These are phyloP conservation scores for Alternaria brassicicola DNA, from an alignment of 2,329 filamentous ascomycete species.

Conservation along the genomic window DNA sequence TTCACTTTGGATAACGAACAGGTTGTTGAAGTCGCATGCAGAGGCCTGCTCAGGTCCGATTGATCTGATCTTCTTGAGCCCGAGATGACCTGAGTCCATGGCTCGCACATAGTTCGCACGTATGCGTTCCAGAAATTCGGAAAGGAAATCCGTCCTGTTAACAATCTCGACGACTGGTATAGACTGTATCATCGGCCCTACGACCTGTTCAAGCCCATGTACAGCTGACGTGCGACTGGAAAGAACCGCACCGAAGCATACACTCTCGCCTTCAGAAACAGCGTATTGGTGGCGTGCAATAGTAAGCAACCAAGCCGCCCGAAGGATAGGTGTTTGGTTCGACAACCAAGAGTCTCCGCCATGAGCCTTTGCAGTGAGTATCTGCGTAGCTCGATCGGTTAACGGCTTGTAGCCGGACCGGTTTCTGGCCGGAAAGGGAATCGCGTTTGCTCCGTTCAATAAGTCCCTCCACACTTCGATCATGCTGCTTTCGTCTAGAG, in stretches of 20 bases:
- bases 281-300: background rate
- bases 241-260: background rate
- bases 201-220: background rate
- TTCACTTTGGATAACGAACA: background rate
- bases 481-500: background rate
- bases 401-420: background rate
- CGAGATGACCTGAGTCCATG: background rate
- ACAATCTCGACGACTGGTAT: background rate
- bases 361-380: background rate
- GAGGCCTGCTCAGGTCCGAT: background rate
- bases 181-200: background rate
- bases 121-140: background rate
- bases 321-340: background rate
- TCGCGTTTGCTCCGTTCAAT: background rate
- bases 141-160: background rate
- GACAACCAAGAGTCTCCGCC: background rate
- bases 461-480: background rate
- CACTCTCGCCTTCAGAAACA: background rate
- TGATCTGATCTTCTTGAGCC: background rate
- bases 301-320: background rate
- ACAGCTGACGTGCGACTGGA: background rate
- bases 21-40: background rate
- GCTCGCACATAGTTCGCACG: background rate
- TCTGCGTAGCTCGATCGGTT: background rate
- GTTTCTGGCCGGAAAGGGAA: background rate